Base-by-base conservation (phyloP, 257 asterid genomes). In the Galeopsis tetrahit region DNA sequence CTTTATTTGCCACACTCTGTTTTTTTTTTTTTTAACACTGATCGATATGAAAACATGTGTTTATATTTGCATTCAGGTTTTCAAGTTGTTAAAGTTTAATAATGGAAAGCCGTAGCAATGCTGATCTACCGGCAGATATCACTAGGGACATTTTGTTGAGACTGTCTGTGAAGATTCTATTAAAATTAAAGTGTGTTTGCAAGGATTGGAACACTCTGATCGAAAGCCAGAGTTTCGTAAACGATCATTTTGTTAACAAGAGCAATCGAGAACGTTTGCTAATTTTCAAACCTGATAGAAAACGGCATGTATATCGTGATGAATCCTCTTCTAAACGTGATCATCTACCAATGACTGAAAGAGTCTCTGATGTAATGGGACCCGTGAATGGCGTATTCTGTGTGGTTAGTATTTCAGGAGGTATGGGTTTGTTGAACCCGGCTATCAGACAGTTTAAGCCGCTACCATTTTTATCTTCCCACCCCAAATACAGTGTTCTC, bases 301-400 rank as follows among this genome's bases (percentile, higher is more conserved):
- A 44, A 10, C 4, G 52, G 0, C 52, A 10, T 44, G 2, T 44
- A 44, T 44, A 10, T 44, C 15, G 1, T 56, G 85, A 78, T 36
- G 81, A 48, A 10, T 36, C 8, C 2, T 59, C 63, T 49, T 51
- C 66, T 68, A 53, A 74, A 58, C 82, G 82, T 7, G 62, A 62
- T 39, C 64, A 75, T 75, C 73, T 81, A 0, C 85, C 66, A 38
- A 70, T 79, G 32, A 76, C 80, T 5, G 56, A 51, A n/a, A 32
- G 66, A 11, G 66, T 44, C 36, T 65, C 61, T 63, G 61, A 21
- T 75, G 60, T 83, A 48, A 56, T 78, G 67, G 87, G 88, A 15
- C 85, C 91, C 8, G 14, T 86, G 53, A 68, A 86, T 71, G 88
- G 85, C 13, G 13, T 86, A 28, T 72, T 83, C 63, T 73, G 80